A percentile compares a stretch with the other conserved stretches of the same genome.
Conservation (phyloP, 169 alveolate species). For the Toxoplasma gondii region DNA sequence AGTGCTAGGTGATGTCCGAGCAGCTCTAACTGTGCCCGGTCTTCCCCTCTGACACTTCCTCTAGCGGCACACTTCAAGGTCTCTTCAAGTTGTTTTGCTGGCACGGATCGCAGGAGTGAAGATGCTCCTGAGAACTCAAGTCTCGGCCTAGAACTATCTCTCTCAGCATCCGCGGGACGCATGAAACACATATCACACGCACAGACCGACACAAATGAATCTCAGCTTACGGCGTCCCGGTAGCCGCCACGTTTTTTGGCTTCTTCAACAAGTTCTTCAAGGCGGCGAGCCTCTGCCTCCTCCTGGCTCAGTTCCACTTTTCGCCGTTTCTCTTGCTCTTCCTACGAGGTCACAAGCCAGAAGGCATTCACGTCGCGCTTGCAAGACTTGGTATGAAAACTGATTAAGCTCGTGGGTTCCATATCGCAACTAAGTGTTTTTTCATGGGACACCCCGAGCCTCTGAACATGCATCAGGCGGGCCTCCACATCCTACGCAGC, state of each 20-base stretch:
- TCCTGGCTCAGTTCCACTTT: constrained; percentile 62
- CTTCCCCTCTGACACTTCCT: neutral
- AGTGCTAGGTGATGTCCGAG: too few species aligned
- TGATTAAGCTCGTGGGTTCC: too few species aligned
- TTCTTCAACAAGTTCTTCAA: constrained; percentile 64
- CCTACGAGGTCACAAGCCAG: constrained; percentile 30
- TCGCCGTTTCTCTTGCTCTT: constrained; percentile 49
- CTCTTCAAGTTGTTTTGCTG: too few species aligned
- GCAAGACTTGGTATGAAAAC: neutral
- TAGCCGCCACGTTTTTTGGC: constrained; percentile 51
- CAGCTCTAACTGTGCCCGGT: too few species aligned
- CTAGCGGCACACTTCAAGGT: neutral
- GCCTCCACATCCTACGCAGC: too few species aligned
- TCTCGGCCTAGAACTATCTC: too few species aligned
- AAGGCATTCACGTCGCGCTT: neutral
- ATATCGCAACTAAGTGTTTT: too few species aligned
- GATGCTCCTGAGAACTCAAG: too few species aligned
- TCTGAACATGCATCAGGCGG: too few species aligned
- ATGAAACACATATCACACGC: neutral
- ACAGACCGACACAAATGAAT: neutral
- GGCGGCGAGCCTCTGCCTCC: constrained; percentile 58
- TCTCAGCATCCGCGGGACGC: too few species aligned
- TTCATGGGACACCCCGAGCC: too few species aligned
- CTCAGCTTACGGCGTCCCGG: constrained; percentile 39
- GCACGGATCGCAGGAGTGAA: too few species aligned